Evolutionary conservation across 345 rosid species (phyloP).

Genomic region (Melaleuca quinquenervia): DNA sequence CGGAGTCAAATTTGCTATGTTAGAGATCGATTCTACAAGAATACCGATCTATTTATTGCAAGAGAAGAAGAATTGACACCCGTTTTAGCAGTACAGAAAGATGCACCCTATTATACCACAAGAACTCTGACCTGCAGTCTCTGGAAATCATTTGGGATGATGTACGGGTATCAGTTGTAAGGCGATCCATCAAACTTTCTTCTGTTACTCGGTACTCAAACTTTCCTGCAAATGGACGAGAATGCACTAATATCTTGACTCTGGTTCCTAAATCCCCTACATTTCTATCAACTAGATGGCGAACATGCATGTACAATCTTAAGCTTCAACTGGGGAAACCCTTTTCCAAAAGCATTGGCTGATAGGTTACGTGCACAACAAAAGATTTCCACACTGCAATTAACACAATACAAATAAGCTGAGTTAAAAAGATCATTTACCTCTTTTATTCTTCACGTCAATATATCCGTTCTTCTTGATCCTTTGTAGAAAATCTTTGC

Average conservation of each 20-base stretch:
- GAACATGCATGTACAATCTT: not conserved
- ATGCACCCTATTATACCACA: not conserved
- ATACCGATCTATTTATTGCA: not conserved
- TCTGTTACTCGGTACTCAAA: slow-evolving; percentile 54
- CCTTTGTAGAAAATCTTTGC: slow-evolving; percentile 45
- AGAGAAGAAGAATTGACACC: not conserved
- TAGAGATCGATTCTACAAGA: not conserved
- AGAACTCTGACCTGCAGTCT: slow-evolving; percentile 49
- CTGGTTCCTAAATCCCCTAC: not conserved
- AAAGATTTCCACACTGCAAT: not conserved
- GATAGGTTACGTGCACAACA: not conserved
- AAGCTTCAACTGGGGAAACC: not conserved
- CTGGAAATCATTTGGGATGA: slow-evolving; percentile 42
- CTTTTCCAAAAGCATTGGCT: not conserved
- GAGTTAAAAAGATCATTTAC: slow-evolving; percentile 11
- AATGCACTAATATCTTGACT: not conserved
- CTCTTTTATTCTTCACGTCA: slow-evolving; percentile 56
- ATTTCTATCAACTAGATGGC: not conserved
- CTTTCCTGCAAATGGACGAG: slow-evolving; percentile 31
- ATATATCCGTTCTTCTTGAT: slow-evolving; percentile 57
- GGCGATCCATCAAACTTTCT: slow-evolving; percentile 68
- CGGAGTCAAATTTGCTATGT: not conserved
- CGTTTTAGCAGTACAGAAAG: not conserved
- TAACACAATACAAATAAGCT: not conserved
- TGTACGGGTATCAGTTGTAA: slow-evolving; percentile 40